Evolutionary conservation across 2,329 filamentous ascomycete species (phyloP).

Genomic region (Stagonosporopsis chrysanthemi): DNA sequence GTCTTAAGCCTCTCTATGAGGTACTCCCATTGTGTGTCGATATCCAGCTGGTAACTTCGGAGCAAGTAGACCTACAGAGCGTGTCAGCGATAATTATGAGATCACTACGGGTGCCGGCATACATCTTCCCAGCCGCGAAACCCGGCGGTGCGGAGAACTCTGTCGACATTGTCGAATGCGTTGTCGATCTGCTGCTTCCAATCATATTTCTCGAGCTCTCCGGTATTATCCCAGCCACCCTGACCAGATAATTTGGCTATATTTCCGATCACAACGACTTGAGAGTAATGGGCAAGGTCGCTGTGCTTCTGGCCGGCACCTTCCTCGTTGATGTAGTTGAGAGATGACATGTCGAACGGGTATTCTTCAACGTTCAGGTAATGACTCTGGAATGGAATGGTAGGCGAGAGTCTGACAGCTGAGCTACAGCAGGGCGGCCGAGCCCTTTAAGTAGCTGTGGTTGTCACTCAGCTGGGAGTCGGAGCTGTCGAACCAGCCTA

Average conservation of each 20-base stretch:
- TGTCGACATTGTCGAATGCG: conserved; percentile 8
- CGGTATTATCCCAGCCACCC: conserved; percentile 5
- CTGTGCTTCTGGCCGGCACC: conserved; percentile 1
- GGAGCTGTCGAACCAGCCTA: too few species aligned
- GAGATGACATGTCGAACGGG: not conserved
- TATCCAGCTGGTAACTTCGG: conserved; percentile 1
- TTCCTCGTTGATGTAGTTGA: conserved; percentile 1
- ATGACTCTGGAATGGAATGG: not conserved
- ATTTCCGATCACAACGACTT: conserved; percentile 3
- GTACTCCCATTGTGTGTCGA: not conserved
- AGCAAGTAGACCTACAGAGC: not conserved
- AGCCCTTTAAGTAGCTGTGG: too few species aligned
- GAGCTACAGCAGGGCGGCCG: too few species aligned
- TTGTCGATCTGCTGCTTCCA: not conserved
- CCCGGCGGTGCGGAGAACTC: not conserved
- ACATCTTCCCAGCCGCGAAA: conserved; percentile 10
- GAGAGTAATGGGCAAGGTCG: conserved; percentile 3
- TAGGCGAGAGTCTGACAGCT: too few species aligned
- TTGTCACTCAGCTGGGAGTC: too few species aligned
- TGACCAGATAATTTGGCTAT: conserved; percentile 4
- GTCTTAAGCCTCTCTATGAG: not conserved
- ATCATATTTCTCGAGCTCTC: not conserved
- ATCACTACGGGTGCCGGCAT: not conserved
- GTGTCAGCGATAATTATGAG: not conserved
- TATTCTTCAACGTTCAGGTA: too few species aligned